Base-by-base conservation (phyloP, 2,329 filamentous ascomycete species). In the Beauveria sp. region DNA sequence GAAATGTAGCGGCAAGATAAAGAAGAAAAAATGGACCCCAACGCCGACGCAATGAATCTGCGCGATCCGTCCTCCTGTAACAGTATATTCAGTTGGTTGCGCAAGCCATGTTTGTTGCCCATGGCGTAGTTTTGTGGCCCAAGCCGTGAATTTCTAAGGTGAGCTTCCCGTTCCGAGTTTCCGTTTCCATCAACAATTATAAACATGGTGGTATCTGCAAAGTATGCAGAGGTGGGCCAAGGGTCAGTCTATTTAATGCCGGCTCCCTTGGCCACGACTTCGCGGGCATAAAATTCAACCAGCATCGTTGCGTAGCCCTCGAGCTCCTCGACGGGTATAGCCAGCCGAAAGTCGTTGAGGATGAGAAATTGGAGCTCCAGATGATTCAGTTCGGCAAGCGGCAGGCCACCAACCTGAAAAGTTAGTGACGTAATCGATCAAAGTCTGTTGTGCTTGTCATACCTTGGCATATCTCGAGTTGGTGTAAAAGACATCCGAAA, bases 381-480 rank as follows among this genome's bases (percentile, higher is more conserved):
- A 71, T 98, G 93, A 71, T 99, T 99, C 18, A 99, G 83, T 74
- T 99, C 95, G 24, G 90, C 86, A 28, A 98, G 80, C 2, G 95
- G 95, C 20, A 99, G 81, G 54, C 95, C 95, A 64, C 95, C 95
- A 70, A 99, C 95, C 93, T 99, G 65, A 20, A 18, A 55, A 56
- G 16, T 48, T 20, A 50, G 38, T 7, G 18, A 24, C 31, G 12
- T 34, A 34, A 14, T 14, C 31, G 4, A 34, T 34, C 31, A 34
- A 14, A 34, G 4, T 34, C 31, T 34, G 12, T 12, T 14, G 12
- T 26, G 28, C 2, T 24, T n/a, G 31, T 40, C 81, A 65, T 81
- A 96, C 95, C 89, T 98, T 99, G 64, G 95, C 95, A 74, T 99
- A 99, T 86, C 95, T 86, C 61, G 95, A 98, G 75, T 99, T 99